Evolutionary conservation across 2,329 filamentous ascomycete genomes (phyloP).

Genomic region (Beauveria sp.): DNA sequence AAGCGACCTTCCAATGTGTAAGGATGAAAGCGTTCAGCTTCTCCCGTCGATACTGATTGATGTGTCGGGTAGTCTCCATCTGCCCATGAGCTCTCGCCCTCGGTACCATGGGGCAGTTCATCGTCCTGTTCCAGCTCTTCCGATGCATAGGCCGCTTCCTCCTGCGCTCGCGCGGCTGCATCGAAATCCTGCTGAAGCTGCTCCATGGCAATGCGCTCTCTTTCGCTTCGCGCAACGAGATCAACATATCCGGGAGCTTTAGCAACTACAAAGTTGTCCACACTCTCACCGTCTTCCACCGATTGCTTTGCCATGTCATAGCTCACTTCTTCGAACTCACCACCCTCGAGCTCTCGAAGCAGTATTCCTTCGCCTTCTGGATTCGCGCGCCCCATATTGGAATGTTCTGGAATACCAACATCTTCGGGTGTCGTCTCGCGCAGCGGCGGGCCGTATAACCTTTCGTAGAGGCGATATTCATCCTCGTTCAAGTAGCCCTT

Average conservation of each 20-base stretch:
- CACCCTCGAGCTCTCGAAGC: slow-evolving; percentile 47
- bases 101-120: slow-evolving; percentile 14
- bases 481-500: slow-evolving; percentile 59
- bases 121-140: slow-evolving; percentile 26
- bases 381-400: slow-evolving; percentile 25
- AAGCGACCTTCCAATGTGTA: slow-evolving; percentile 69
- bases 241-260: slow-evolving; percentile 34
- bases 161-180: slow-evolving; percentile 29
- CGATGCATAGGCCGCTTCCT: slow-evolving; percentile 20
- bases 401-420: slow-evolving; percentile 40
- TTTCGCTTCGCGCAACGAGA: slow-evolving; percentile 43
- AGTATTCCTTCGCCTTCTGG: slow-evolving; percentile 34
- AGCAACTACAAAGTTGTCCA: slow-evolving; percentile 14
- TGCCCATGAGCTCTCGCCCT: background rate
- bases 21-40: slow-evolving; percentile 56
- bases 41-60: slow-evolving; percentile 11
- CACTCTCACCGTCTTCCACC: slow-evolving; percentile 11
- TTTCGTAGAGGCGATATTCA: slow-evolving; percentile 69
- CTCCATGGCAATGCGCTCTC: slow-evolving; percentile 47
- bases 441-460: slow-evolving; percentile 72
- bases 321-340: slow-evolving; percentile 54
- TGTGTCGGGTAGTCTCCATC: background rate
- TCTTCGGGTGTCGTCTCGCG: slow-evolving; percentile 54
- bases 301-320: slow-evolving; percentile 24
- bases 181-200: slow-evolving; percentile 53